Percentiles rank a stretch among this genome's conserved stretches.
phyloP scores from a whole-genome alignment of 2,329 filamentous ascomycete genomes.

The Lecanicillium sp. region DNA sequence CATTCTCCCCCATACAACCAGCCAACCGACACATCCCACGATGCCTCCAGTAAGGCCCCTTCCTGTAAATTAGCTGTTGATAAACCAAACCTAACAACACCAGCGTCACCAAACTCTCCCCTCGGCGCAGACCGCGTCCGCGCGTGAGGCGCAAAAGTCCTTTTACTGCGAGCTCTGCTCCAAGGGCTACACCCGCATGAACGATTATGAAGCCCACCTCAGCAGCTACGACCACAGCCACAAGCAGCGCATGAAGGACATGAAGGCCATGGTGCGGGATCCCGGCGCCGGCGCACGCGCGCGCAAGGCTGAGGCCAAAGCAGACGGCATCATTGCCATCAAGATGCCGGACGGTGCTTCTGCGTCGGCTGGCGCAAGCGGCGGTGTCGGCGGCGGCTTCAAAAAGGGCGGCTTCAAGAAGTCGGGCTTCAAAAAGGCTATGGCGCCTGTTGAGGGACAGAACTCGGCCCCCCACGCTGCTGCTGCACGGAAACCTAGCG shows the following conservation, averaged over 20 bases:
- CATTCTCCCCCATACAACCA: not conserved
- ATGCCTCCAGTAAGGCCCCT: conserved; percentile 3
- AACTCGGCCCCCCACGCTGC: conserved; percentile 24
- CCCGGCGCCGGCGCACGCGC: conserved; percentile 57
- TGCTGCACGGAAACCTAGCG: conserved; percentile 27
- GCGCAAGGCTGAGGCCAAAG: conserved; percentile 62
- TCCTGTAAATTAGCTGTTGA: not conserved
- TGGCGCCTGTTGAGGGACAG: conserved; percentile 45
- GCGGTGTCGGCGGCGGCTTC: conserved; percentile 36
- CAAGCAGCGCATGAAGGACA: conserved; percentile 80
- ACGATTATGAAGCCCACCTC: conserved; percentile 93
- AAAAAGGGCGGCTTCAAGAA: conserved; percentile 74
- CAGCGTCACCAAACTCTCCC: conserved; percentile 53
- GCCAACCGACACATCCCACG: not conserved
- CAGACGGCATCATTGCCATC: conserved; percentile 61
- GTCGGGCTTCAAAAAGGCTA: conserved; percentile 73
- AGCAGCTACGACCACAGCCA: conserved; percentile 93
- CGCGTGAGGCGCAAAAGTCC: conserved; percentile 68
- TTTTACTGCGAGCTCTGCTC: conserved; percentile 85
- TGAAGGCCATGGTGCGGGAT: conserved; percentile 76
- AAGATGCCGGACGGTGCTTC: conserved; percentile 40
- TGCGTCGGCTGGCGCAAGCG: conserved; percentile 18
- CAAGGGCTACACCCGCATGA: conserved; percentile 91
- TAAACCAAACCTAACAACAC: conserved; percentile 25
- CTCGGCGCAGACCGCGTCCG: conserved; percentile 51